Evolutionary conservation across 208 protist species (phyloP).

Genomic region (Trichomonas tenax): DNA sequence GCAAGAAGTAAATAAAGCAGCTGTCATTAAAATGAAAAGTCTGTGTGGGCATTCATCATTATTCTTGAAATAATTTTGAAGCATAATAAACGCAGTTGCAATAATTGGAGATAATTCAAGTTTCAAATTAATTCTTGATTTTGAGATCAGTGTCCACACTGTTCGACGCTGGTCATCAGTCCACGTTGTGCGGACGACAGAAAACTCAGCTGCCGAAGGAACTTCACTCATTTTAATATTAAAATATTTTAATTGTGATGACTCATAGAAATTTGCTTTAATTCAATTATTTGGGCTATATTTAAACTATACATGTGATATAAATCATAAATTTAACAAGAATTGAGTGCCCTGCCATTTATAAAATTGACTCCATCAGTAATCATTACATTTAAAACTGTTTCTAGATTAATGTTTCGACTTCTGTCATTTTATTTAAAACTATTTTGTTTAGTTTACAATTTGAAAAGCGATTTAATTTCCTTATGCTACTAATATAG

Average conservation of each 20-base stretch:
- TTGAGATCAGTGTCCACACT: background rate
- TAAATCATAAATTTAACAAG: background rate
- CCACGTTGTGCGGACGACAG: background rate
- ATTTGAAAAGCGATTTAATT: no score
- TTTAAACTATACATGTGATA: background rate
- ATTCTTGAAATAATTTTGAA: background rate
- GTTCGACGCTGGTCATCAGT: background rate
- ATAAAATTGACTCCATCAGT: background rate
- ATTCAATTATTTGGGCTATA: background rate
- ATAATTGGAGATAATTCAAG: background rate
- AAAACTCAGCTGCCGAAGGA: background rate
- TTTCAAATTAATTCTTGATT: background rate
- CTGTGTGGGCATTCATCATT: background rate
- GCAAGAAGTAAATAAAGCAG: background rate
- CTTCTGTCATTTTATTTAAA: no score
- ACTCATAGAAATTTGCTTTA: background rate
- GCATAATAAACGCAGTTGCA: background rate
- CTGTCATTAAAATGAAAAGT: background rate
- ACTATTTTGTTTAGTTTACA: no score
- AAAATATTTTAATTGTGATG: background rate
- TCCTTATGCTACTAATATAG: no score
- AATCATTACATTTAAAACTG: no score
- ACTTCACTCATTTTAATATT: background rate
- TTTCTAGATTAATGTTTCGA: no score
- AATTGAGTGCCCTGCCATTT: background rate